Conservation (phyloP, 179 eudicot genomes). For the Actinidia polygama region DNA sequence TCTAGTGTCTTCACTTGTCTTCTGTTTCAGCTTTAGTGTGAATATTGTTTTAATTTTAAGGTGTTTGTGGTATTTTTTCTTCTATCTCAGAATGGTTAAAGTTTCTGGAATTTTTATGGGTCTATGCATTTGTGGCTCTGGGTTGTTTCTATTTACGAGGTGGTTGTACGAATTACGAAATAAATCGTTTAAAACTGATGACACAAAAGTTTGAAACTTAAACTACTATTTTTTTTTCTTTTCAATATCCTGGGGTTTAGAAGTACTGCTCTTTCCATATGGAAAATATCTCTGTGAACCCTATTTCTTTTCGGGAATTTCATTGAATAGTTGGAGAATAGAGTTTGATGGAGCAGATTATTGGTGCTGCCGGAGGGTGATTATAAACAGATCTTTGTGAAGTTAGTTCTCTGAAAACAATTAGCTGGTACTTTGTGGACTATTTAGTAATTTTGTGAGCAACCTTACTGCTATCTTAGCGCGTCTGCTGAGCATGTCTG, state of each 20-base stretch:
- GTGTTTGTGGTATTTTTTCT: neutral
- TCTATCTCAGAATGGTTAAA: neutral
- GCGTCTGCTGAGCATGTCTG: neutral
- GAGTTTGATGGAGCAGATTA: conserved; percentile 5
- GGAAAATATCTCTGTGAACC: neutral
- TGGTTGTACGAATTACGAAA: neutral
- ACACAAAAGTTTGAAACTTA: neutral
- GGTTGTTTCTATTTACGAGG: neutral
- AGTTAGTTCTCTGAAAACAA: neutral
- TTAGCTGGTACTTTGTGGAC: neutral
- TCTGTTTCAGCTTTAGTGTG: neutral
- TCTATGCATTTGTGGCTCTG: neutral
- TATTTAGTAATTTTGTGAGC: neutral
- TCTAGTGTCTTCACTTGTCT: conserved; percentile 6
- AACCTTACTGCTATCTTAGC: neutral
- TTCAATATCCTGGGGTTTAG: too few relatives aligned
- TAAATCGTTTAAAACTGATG: neutral
- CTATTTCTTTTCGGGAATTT: neutral
- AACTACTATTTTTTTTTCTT: too few relatives aligned
- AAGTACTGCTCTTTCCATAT: neutral
- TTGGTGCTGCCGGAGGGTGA: neutral
- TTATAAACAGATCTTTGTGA: neutral
- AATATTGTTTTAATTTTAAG: neutral
- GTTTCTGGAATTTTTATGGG: neutral
- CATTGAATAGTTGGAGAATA: neutral